Evolutionary conservation across 345 rosid genomes (phyloP).

Genomic region (Mangifera indica): DNA sequence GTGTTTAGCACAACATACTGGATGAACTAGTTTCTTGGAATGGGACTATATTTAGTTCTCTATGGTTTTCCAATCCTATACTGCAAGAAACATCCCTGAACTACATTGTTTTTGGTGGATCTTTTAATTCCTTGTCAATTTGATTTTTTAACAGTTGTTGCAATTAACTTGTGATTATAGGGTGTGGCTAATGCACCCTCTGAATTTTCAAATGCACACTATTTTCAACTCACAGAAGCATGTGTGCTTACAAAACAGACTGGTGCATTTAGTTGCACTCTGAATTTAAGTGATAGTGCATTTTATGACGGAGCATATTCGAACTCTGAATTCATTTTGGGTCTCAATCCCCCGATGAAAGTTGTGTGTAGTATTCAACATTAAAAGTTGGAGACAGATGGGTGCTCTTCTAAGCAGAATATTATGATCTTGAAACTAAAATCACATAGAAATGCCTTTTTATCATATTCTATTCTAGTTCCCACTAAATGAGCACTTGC

Average conservation of each 20-base stretch:
- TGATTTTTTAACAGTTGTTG: background rate
- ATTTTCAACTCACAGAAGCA: background rate
- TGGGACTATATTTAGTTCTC: too few species aligned
- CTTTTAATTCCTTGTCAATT: conserved; percentile 7
- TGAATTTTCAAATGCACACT: background rate
- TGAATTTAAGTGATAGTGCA: background rate
- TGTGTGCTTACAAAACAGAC: background rate
- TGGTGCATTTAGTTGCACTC: background rate
- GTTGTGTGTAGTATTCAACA: background rate
- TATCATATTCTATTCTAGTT: background rate
- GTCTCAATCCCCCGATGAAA: background rate
- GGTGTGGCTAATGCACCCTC: background rate
- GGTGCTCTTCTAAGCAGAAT: background rate
- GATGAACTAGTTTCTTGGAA: too few species aligned
- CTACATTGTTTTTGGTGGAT: background rate
- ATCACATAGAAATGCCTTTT: background rate
- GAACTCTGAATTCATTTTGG: background rate
- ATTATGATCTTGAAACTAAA: background rate
- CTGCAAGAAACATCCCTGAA: too few species aligned
- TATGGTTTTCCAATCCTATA: too few species aligned
- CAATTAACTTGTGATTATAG: too few species aligned
- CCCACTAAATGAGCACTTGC: background rate
- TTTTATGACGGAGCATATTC: background rate
- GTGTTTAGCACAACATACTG: too few species aligned
- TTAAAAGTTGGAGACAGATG: background rate